A percentile compares a stretch with the other conserved stretches of the same genome.
phyloP scores from a whole-genome alignment of 768 basidiomycete genomes.

The Panaeolus papilionaceus region DNA sequence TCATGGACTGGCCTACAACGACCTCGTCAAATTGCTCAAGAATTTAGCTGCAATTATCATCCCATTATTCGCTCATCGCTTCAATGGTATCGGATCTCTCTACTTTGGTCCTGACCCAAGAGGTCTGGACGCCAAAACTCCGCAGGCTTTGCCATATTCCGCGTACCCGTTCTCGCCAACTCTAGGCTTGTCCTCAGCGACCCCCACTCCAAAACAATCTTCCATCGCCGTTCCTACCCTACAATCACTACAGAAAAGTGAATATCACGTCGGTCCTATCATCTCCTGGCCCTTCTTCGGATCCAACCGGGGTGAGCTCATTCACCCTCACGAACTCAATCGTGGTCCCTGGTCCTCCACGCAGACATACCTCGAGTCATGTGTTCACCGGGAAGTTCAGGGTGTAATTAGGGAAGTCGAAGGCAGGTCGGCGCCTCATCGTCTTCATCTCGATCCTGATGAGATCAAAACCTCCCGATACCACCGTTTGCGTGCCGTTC shows the following conservation, averaged over 20 bases:
- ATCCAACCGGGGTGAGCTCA: constrained; percentile 76
- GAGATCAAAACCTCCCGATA: constrained; percentile 76
- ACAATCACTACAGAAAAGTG: constrained; percentile 25
- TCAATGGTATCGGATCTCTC: constrained; percentile 77
- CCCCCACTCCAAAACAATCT: constrained; percentile 29
- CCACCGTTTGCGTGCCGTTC: constrained; percentile 69
- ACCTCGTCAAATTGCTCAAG: constrained; percentile 67
- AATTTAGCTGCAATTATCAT: constrained; percentile 74
- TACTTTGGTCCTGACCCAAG: constrained; percentile 59
- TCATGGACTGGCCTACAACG: constrained; percentile 69
- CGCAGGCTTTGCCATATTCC: constrained; percentile 48
- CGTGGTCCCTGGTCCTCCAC: constrained; percentile 81
- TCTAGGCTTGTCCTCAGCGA: constrained; percentile 39
- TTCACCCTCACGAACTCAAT: constrained; percentile 70
- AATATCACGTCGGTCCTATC: constrained; percentile 77
- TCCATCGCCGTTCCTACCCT: constrained; percentile 29
- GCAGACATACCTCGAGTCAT: constrained; percentile 66
- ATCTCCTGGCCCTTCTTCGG: constrained; percentile 94
- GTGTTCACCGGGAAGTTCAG: constrained; percentile 70
- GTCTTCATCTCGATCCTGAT: constrained; percentile 81
- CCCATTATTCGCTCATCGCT: constrained; percentile 79
- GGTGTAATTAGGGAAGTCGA: constrained; percentile 82
- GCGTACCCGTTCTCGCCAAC: constrained; percentile 52
- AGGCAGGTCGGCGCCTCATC: constrained; percentile 77
- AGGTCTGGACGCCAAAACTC: constrained; percentile 43